Evolutionary conservation across 2,329 filamentous ascomycete species (phyloP), one percentile per base, ranked within the genome.

Genomic region (Penicillium janthinellum): DNA sequence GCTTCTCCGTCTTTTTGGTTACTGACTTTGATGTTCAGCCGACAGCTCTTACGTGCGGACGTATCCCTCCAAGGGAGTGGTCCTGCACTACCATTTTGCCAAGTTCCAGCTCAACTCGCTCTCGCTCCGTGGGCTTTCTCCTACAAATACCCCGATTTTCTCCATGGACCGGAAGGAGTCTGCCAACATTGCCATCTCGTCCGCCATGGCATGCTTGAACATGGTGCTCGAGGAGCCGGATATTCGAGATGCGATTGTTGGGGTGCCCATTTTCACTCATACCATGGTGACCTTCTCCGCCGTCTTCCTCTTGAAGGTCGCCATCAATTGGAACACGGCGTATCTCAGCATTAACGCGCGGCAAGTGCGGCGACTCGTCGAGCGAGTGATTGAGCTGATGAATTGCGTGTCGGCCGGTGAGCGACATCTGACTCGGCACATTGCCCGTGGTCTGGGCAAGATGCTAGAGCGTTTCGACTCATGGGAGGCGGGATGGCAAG

Each of bases 61-160:
- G 1, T 83, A 82, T 60, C 80, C 80, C 1, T 79, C 78, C 11
- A 82, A 81, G 64, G 81, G 81, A 2, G 81, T 82, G 17, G 78
- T 82, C 4, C 70, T 84, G 8, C 82, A 84, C 67, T 82, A 81
- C 62, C 79, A 84, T 62, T 82, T 84, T 56, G 81, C 81, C 22
- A 82, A 82, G 61, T 80, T 84, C 49, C 81, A 84, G 62, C 76
- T 84, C 20, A 82, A 83, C 62, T 78, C 76, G 5, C 73, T 78
- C 25, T 75, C 75, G 3, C 70, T 77, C 10, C 71, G 75, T 64
- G 63, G 79, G 4, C 74, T 81, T 63, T 75, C 78, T 60, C 74
- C 79, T 56, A 78, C 72, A 12, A 77, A 77, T 51, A 76, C 76
- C 0, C 76, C 76, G 0, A 69, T 75, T 10, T 77, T 79, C 58